Percentiles rank a stretch among this genome's conserved stretches.
These are phyloP conservation scores for Cryptosporidium felis DNA, from an alignment of 169 alveolate species.

Conservation along the genomic window DNA sequence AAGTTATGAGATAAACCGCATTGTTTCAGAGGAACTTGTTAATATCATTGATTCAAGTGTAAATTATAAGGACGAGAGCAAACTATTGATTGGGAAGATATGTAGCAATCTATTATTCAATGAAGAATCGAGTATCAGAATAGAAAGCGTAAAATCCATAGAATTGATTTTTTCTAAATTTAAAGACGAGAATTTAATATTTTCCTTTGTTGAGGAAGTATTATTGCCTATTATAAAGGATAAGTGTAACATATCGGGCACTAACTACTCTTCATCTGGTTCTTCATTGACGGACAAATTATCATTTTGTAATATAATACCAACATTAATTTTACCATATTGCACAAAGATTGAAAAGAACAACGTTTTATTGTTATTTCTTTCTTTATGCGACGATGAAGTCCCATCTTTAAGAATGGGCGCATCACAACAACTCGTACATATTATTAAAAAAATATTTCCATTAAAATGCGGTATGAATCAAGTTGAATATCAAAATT, in stretches of 20 bases:
- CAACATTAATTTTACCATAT: slow-evolving; percentile 47
- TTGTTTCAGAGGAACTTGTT: slow-evolving; percentile 42
- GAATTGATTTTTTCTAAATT: slow-evolving; percentile 20
- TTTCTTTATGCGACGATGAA: slow-evolving; percentile 64
- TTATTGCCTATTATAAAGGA: slow-evolving; percentile 31
- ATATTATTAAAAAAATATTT: slow-evolving; percentile 25
- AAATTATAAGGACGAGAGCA: slow-evolving; percentile 13
- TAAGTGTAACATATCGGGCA: not conserved
- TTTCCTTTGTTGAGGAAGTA: slow-evolving; percentile 21
- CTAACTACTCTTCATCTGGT: not conserved
- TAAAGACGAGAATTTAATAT: not conserved
- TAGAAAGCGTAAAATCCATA: slow-evolving; percentile 31
- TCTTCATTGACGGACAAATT: slow-evolving; percentile 42
- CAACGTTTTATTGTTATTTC: slow-evolving; percentile 12
- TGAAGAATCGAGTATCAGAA: slow-evolving; percentile 50
- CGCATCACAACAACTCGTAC: slow-evolving; percentile 51
- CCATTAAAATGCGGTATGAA: slow-evolving; percentile 56
- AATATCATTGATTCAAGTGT: slow-evolving; percentile 43
- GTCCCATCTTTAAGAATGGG: slow-evolving; percentile 66
- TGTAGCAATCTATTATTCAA: slow-evolving; percentile 24
- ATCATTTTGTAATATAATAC: slow-evolving; percentile 54
- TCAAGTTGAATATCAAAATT: not conserved
- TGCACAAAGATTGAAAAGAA: slow-evolving; percentile 39
- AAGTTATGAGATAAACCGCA: slow-evolving; percentile 26
- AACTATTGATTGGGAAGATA: not conserved